phyloP scores from a whole-genome alignment of 495 filamentous ascomycete genomes.

The Penicillium fimorum region DNA sequence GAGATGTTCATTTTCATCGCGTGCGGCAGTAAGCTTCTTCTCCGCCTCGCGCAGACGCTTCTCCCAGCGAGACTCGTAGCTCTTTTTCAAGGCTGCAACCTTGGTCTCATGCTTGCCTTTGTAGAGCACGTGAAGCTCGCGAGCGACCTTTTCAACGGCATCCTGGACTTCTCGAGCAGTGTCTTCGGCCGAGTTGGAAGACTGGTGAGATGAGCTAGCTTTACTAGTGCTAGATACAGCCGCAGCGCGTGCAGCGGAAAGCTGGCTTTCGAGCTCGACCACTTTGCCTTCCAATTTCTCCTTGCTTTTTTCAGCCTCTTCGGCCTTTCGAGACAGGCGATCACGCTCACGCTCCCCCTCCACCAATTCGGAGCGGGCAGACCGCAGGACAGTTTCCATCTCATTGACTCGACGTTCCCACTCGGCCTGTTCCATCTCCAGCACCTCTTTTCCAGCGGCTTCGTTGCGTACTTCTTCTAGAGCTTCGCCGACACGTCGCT shows the following conservation, averaged over 20 bases:
- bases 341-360: slow-evolving; percentile 73
- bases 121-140: slow-evolving; percentile 89
- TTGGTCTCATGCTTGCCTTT: slow-evolving; percentile 96
- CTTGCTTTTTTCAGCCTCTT: slow-evolving; percentile 71
- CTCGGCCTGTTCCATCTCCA: slow-evolving; percentile 73
- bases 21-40: slow-evolving; percentile 61
- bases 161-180: slow-evolving; percentile 64
- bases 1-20: slow-evolving; percentile 72
- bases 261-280: slow-evolving; percentile 70
- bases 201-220: slow-evolving; percentile 14
- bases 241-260: slow-evolving; percentile 62
- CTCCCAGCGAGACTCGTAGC: slow-evolving; percentile 85
- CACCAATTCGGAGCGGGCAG: slow-evolving; percentile 78
- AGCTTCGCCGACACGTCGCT: slow-evolving; percentile 84
- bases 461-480: slow-evolving; percentile 78
- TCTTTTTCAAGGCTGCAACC: slow-evolving; percentile 90
- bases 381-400: slow-evolving; percentile 75
- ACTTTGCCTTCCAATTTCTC: slow-evolving; percentile 56
- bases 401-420: slow-evolving; percentile 84
- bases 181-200: slow-evolving; percentile 32
- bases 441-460: slow-evolving; percentile 59
- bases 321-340: slow-evolving; percentile 62
- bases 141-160: slow-evolving; percentile 86
- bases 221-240: slow-evolving; percentile 15
- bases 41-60: slow-evolving; percentile 78